phyloP scores from a whole-genome alignment of 1,284 basidiomycete species.

The Rhodotorula sp. region DNA sequence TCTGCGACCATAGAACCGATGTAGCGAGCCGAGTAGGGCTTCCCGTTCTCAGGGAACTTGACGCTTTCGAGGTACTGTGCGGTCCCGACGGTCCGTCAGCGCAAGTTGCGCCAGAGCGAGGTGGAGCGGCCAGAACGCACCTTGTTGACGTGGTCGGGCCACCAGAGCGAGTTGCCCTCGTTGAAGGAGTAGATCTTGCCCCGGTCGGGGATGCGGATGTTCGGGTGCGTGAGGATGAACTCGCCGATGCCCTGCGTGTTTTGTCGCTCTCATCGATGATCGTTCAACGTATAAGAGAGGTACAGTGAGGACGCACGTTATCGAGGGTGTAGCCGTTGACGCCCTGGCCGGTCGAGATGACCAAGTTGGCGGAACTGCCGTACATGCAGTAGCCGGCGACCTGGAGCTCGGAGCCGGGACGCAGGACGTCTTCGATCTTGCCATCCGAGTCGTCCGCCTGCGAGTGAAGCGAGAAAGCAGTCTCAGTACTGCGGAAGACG shows the following conservation, averaged over 20 bases:
- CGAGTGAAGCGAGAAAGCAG: conserved; percentile 16
- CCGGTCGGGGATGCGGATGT: conserved; percentile 87
- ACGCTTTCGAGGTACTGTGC: conserved; percentile 82
- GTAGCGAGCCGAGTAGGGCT: conserved; percentile 70
- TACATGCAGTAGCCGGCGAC: conserved; percentile 61
- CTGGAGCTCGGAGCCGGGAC: conserved; percentile 64
- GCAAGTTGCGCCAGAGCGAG: no score
- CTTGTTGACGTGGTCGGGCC: no score
- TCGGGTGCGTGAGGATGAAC: conserved; percentile 97
- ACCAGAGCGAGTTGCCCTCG: conserved; percentile 14
- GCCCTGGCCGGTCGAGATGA: conserved; percentile 90
- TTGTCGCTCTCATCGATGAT: background rate
- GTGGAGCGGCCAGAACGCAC: no score
- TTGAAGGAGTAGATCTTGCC: conserved; percentile 91
- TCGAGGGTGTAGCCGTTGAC: conserved; percentile 99
- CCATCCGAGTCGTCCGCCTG: conserved; percentile 75
- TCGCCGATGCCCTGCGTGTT: conserved; percentile 71
- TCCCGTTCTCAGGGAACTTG: conserved; percentile 75
- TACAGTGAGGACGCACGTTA: conserved; percentile 53
- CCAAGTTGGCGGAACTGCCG: conserved; percentile 95
- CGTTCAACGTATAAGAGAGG: no score
- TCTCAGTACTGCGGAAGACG: background rate
- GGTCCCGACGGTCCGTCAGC: background rate
- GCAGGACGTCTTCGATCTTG: conserved; percentile 78
- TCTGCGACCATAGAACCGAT: conserved; percentile 99